Evolutionary conservation across 805 yeast genomes (phyloP).

Genomic region (Candida pini): DNA sequence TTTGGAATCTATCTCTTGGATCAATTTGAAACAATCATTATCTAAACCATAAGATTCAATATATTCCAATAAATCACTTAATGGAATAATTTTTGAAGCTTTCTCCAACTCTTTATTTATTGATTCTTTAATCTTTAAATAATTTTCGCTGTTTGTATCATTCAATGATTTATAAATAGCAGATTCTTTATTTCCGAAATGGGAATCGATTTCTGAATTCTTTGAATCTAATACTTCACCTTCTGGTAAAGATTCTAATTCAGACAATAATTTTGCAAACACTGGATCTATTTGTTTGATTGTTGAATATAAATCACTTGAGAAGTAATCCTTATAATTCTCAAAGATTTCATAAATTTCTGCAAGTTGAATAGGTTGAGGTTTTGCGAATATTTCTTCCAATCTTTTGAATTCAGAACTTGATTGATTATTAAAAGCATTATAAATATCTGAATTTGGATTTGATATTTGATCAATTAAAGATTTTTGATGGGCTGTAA

Average conservation of each 20-base stretch:
- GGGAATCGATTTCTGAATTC: slow-evolving; percentile 14
- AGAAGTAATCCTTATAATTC: slow-evolving; percentile 18
- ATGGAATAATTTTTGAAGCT: slow-evolving; percentile 15
- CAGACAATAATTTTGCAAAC: slow-evolving; percentile 17
- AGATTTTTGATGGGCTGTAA: slow-evolving; percentile 12
- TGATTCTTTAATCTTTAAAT: slow-evolving; percentile 9
- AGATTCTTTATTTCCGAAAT: slow-evolving; percentile 11
- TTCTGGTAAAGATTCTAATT: slow-evolving; percentile 20
- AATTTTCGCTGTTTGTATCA: slow-evolving; percentile 14
- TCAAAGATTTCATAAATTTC: slow-evolving; percentile 24
- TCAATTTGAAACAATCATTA: slow-evolving; percentile 19
- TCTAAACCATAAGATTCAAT: slow-evolving; percentile 18
- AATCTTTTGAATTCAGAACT: slow-evolving; percentile 15
- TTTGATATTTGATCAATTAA: slow-evolving; percentile 17
- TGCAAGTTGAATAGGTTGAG: slow-evolving; percentile 21
- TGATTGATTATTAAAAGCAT: slow-evolving; percentile 18
- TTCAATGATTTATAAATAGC: slow-evolving; percentile 20
- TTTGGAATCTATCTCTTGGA: slow-evolving; percentile 19
- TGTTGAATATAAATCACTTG: slow-evolving; percentile 10
- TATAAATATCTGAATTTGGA: slow-evolving; percentile 14
- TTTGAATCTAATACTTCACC: slow-evolving; percentile 16
- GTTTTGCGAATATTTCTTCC: slow-evolving; percentile 17
- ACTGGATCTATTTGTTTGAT: slow-evolving; percentile 18
- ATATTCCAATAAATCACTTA: slow-evolving; percentile 20
- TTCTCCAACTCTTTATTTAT: slow-evolving; percentile 17